Percentiles rank a stretch among this genome's conserved stretches.
phyloP scores from a whole-genome alignment of 202 grass and related monocot species.

The Hordeum pubiflorum region DNA sequence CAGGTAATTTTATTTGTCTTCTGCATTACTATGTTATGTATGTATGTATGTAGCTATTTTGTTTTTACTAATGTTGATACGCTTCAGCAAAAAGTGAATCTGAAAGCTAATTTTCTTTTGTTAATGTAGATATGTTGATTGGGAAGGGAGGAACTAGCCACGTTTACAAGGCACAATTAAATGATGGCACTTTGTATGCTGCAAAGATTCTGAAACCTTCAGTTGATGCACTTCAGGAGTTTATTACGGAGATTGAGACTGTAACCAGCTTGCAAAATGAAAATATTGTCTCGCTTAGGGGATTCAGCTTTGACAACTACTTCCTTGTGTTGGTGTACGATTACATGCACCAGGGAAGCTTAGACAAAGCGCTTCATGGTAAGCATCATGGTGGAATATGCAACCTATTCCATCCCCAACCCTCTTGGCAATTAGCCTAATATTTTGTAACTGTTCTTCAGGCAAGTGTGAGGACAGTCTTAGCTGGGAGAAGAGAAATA shows the following conservation, averaged over 20 bases:
- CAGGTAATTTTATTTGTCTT: slow-evolving; percentile 41
- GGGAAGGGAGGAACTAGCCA: slow-evolving; percentile 85
- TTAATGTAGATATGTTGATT: slow-evolving; percentile 66
- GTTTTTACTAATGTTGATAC: slow-evolving; percentile 39
- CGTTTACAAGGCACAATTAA: slow-evolving; percentile 65
- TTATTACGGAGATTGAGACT: slow-evolving; percentile 71
- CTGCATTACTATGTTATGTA: neutral
- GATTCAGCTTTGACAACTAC: slow-evolving; percentile 84
- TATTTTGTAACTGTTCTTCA: slow-evolving; percentile 30
- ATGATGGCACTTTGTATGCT: slow-evolving; percentile 49
- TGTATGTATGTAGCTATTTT: neutral
- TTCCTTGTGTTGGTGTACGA: slow-evolving; percentile 78
- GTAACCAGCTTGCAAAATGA: slow-evolving; percentile 52
- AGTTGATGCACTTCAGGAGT: slow-evolving; percentile 66
- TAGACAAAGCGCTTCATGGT: slow-evolving; percentile 88
- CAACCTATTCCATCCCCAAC: neutral
- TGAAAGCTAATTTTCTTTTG: neutral
- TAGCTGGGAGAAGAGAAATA: slow-evolving; percentile 70
- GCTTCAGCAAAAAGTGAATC: neutral
- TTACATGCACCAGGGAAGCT: slow-evolving; percentile 65
- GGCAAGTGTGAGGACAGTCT: slow-evolving; percentile 41
- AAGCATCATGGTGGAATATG: neutral
- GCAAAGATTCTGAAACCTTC: slow-evolving; percentile 81
- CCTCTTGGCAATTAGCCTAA: neutral
- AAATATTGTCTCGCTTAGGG: slow-evolving; percentile 63